Evolutionary conservation across 495 filamentous ascomycete genomes (phyloP), one percentile per base, ranked within the genome.

Genomic region (Aspergillus panamensis): DNA sequence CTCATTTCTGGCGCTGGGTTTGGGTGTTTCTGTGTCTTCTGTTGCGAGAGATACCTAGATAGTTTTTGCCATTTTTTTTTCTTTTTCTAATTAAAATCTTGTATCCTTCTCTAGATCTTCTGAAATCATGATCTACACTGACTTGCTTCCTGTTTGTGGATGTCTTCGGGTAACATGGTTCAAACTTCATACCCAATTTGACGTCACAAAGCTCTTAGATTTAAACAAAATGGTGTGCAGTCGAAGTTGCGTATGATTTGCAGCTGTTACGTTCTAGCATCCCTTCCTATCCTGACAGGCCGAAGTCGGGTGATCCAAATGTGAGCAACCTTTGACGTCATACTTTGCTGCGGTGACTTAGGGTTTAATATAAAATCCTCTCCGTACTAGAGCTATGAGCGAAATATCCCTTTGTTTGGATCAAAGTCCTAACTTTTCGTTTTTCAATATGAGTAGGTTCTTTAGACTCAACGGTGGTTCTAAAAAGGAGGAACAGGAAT

Each of bases 21-120:
- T 43, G 50, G 50, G 42, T 5, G 25, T 25, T 25, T 45, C 39
- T 53, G 20, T 48, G 47, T 48, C 8, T 48, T 47, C 17, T 42
- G 29, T 44, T 55, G 48, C 56, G 49, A 65, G 20, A 68, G 64
- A 65, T 65, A 67, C 62, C 62, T 62, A 60, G 52, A 50, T 49
- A 57, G 51, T 65, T 57, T 50, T 3, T 58, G 45, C 55, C n/a
- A n/a, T n/a, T n/a, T n/a, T n/a, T 55, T 30, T 40, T 52, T 32
- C 50, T 32, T 35, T 54, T 21, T 39, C 35, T 16, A 8, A 19
- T 17, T n/a, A 30, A 48, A 49, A 19, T 20, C 12, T 43, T 40
- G 39, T 42, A 51, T 25, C 0, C 17, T 33, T 49, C 20, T 14
- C 42, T 45, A 45, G 10, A n/a, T n/a, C n/a, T 39, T 13, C 35